These are phyloP conservation scores for Colletotrichum lindemuthianum DNA, from an alignment of 2,329 filamentous ascomycete species.

Conservation along the genomic window DNA sequence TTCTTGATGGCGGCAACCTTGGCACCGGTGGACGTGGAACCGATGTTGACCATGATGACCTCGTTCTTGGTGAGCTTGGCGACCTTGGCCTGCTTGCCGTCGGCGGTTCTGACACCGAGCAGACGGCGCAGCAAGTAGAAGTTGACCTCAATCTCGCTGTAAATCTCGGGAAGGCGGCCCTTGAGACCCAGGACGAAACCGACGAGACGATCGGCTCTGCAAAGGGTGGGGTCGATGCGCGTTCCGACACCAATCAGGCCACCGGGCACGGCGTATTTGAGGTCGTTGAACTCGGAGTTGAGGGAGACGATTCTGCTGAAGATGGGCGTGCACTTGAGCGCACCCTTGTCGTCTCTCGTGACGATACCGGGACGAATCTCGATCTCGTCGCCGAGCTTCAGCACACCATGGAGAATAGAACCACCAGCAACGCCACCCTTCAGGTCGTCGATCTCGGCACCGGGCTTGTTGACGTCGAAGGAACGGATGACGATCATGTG, in stretches of 20 bases:
- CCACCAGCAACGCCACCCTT: slow-evolving; percentile 99
- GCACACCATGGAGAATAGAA: slow-evolving; percentile 92
- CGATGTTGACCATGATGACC: slow-evolving; percentile 99
- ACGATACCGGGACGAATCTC: slow-evolving; percentile 99
- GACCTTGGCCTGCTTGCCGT: slow-evolving; percentile 99
- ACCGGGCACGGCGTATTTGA: slow-evolving; percentile 98
- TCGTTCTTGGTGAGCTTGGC: slow-evolving; percentile 98
- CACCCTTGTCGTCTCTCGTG: slow-evolving; percentile 90
- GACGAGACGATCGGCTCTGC: slow-evolving; percentile 97
- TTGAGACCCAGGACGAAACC: slow-evolving; percentile 97
- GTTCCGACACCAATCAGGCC: slow-evolving; percentile 98
- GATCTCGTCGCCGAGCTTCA: slow-evolving; percentile 97
- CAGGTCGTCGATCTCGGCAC: slow-evolving; percentile 97
- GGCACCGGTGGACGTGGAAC: slow-evolving; percentile 94
- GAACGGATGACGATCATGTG: slow-evolving; percentile 99
- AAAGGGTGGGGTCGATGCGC: slow-evolving; percentile 95
- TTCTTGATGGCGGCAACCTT: slow-evolving; percentile 98
- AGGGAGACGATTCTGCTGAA: slow-evolving; percentile 94
- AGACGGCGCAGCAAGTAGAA: slow-evolving; percentile 97
- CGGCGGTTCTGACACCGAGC: slow-evolving; percentile 95
- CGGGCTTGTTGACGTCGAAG: slow-evolving; percentile 99
- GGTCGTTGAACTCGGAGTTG: slow-evolving; percentile 95
- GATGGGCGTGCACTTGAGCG: slow-evolving; percentile 96
- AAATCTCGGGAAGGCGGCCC: slow-evolving; percentile 93
- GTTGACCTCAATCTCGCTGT: slow-evolving; percentile 98